Evolutionary conservation across 106 monocot species (phyloP).

Genomic region (Agapanthus africanus): DNA sequence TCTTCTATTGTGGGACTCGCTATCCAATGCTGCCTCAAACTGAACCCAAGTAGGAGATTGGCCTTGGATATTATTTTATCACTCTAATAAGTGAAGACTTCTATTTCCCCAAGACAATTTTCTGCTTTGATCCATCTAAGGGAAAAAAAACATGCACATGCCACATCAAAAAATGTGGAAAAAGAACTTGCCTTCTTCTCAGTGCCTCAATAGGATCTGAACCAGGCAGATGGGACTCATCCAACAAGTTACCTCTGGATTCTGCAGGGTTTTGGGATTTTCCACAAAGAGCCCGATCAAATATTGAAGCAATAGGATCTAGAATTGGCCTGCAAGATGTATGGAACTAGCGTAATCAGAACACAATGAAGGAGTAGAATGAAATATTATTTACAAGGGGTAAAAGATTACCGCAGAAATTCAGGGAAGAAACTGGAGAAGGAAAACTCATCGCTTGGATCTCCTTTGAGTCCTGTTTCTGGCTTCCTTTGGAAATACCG

Average conservation of each 20-base stretch:
- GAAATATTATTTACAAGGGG: neutral
- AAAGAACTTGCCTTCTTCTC: constrained; percentile 48
- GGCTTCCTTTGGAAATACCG: constrained; percentile 83
- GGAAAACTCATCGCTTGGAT: constrained; percentile 94
- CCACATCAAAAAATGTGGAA: neutral
- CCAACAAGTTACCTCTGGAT: constrained; percentile 33
- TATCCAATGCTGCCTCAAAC: too few species aligned
- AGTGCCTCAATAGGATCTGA: constrained; percentile 87
- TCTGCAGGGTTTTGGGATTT: constrained; percentile 35
- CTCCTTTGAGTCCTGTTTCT: constrained; percentile 86
- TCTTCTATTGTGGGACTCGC: too few species aligned
- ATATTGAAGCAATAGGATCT: constrained; percentile 72
- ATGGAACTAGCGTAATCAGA: constrained; percentile 3
- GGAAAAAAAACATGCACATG: too few species aligned
- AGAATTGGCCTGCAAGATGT: constrained; percentile 56
- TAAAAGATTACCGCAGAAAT: constrained; percentile 44
- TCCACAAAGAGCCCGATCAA: constrained; percentile 72
- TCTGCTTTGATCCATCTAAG: too few species aligned
- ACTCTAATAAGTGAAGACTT: too few species aligned
- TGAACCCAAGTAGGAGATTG: too few species aligned
- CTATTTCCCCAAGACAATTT: too few species aligned
- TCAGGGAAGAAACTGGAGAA: constrained; percentile 91
- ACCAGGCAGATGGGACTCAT: constrained; percentile 67
- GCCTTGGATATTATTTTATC: too few species aligned
- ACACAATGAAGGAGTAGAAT: neutral